Base-by-base conservation (phyloP, 2,329 filamentous ascomycete genomes). In the Neonectria punicea region DNA sequence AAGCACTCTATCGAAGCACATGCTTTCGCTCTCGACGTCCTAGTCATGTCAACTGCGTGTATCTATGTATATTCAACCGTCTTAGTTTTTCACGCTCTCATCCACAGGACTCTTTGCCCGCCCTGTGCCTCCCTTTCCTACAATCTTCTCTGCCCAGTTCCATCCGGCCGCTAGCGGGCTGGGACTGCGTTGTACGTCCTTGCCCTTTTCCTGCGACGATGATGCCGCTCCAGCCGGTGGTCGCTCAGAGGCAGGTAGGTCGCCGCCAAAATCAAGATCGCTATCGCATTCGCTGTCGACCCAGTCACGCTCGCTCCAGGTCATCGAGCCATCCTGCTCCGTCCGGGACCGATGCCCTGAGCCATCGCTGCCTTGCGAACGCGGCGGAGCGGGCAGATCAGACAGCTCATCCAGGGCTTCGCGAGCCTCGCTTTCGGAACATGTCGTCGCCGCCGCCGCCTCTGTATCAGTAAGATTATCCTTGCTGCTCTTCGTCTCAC, bases 141-240 rank as follows among this genome's bases (percentile, higher is more conserved):
- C 84, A 76, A 87, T 86, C 74, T 84, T 85, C 76, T 87, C 84
- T 6, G 84, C 82, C 85, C 84, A 87, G 70, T 82, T 86, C 84
- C 84, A 87, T 13, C 74, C 73, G 11, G 72, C 69, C 41, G 65
- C 58, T 25, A 70, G 57, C 10, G 72, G 68, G 53, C 77, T 78
- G 14, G 73, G 69, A 58, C 71, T 74, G n/a, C 65, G 62, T 63
- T 71, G 66, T 56, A 49, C 62, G 56, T 70, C 65, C 53, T 61
- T 55, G 47, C 51, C 65, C 55, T 75, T 73, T 5, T 68, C 68
- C 39, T 68, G 51, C 11, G 44, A 30, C 28, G 49, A 30, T 18
- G 32, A 34, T 14, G 5, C 18, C 9, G 18, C 30, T 54, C 13
- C 44, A 41, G 47, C 39, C 30, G 34, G 60, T 58, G 62, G 61